Conservation (phyloP, 2,329 filamentous ascomycete species). For the Penicillium sp. region DNA sequence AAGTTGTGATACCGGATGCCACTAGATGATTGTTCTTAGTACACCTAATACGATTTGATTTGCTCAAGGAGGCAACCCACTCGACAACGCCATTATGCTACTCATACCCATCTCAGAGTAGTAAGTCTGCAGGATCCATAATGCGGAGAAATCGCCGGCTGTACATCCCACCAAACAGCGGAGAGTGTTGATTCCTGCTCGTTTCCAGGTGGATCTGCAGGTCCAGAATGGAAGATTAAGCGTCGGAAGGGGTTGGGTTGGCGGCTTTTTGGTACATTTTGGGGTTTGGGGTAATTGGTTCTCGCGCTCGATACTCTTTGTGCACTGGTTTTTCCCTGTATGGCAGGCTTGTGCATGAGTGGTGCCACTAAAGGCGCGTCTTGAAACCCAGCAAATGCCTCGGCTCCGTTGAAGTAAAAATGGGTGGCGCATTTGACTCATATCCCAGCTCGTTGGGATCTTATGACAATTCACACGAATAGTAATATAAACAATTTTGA, state of each 20-base stretch:
- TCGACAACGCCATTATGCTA: slow-evolving; percentile 54
- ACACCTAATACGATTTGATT: not conserved
- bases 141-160: slow-evolving; percentile 55
- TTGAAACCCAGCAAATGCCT: not conserved
- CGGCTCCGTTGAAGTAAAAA: not conserved
- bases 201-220: slow-evolving; percentile 46
- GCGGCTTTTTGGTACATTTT: not conserved
- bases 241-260: not conserved
- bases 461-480: not conserved
- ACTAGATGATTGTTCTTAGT: slow-evolving; percentile 39
- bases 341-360: slow-evolving; percentile 1
- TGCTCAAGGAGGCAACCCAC: slow-evolving; percentile 33
- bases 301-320: not conserved
- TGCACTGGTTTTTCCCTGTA: not conserved
- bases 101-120: slow-evolving; percentile 50
- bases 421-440: not conserved
- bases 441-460: not conserved
- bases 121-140: slow-evolving; percentile 56
- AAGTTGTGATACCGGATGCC: slow-evolving; percentile 53
- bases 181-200: slow-evolving; percentile 56
- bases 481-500: not conserved
- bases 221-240: slow-evolving; percentile 36
- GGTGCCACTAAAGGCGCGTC: slow-evolving; percentile 1
- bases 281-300: not conserved
- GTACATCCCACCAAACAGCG: slow-evolving; percentile 59